Evolutionary conservation across 371 early-diverging fungal genomes (phyloP).

Genomic region (Amoeboaphelidium protococcarum): DNA sequence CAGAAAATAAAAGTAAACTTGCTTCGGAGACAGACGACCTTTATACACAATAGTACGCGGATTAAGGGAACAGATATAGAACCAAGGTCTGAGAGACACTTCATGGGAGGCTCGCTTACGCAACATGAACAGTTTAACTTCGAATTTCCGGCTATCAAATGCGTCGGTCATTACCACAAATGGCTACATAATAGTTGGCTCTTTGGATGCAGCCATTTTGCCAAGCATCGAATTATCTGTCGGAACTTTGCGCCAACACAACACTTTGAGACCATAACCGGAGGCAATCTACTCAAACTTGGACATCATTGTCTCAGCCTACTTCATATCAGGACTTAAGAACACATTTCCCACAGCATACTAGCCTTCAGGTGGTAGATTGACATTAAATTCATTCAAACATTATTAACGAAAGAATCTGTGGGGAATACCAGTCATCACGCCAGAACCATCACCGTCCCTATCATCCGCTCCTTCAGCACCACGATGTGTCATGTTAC

Average conservation of each 20-base stretch:
- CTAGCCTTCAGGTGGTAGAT: slow-evolving; percentile 41
- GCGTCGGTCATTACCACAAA: slow-evolving; percentile 51
- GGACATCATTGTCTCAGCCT: slow-evolving; percentile 29
- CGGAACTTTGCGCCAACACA: slow-evolving; percentile 78
- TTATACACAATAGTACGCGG: slow-evolving; percentile 80
- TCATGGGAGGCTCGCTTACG: slow-evolving; percentile 66
- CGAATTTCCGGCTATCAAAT: too few species aligned
- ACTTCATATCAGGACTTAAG: slow-evolving; percentile 26
- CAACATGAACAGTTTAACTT: slow-evolving; percentile 58
- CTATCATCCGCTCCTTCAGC: slow-evolving; percentile 66
- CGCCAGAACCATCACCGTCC: slow-evolving; percentile 27
- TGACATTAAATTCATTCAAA: slow-evolving; percentile 22
- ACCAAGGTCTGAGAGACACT: slow-evolving; percentile 51
- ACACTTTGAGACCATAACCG: slow-evolving; percentile 34
- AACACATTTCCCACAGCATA: slow-evolving; percentile 87
- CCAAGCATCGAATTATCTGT: slow-evolving; percentile 60
- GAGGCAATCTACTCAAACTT: slow-evolving; percentile 46
- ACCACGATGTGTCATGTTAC: slow-evolving; percentile 94
- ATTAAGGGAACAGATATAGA: slow-evolving; percentile 81
- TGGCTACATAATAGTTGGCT: slow-evolving; percentile 83
- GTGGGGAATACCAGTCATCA: slow-evolving; percentile 83
- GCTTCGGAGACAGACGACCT: slow-evolving; percentile 75
- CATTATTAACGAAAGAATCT: slow-evolving; percentile 37
- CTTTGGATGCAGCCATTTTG: slow-evolving; percentile 54
- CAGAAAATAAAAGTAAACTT: slow-evolving; percentile 67